Percentiles rank a stretch among this genome's conserved stretches.
Evolutionary conservation across 2,329 filamentous ascomycete species (phyloP).

Genomic region (Hortaea werneckii): DNA sequence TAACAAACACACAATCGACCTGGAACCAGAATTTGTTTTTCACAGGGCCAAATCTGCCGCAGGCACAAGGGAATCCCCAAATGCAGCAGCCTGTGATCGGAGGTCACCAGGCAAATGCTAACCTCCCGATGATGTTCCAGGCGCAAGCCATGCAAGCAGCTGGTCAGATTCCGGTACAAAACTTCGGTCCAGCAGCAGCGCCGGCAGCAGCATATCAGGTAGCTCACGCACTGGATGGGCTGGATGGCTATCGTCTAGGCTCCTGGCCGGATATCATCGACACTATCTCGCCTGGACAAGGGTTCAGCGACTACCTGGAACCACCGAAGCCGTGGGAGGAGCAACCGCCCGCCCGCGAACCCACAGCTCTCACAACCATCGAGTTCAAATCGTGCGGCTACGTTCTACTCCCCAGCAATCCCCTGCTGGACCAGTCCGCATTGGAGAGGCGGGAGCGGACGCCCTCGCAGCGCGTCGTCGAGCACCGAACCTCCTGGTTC

Average conservation of each 20-base stretch:
- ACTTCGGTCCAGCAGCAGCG: background rate
- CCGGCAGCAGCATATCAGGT: background rate
- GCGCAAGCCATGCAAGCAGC: too few species aligned
- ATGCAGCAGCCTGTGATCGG: too few species aligned
- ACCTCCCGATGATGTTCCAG: too few species aligned
- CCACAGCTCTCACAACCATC: conserved; percentile 32
- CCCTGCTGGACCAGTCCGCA: conserved; percentile 24
- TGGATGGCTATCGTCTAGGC: conserved; percentile 23
- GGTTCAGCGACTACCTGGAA: conserved; percentile 32
- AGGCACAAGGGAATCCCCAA: too few species aligned
- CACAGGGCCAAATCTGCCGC: too few species aligned
- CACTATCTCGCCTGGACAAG: conserved; percentile 38
- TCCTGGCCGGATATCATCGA: conserved; percentile 45
- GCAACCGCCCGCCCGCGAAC: conserved; percentile 11
- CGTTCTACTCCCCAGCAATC: conserved; percentile 31
- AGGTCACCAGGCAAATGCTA: too few species aligned
- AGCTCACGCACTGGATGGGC: background rate
- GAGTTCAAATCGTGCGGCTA: conserved; percentile 55
- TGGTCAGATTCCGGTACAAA: too few species aligned
- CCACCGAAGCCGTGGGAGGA: conserved; percentile 18
- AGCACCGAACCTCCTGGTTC: conserved; percentile 18
- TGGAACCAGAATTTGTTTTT: too few species aligned
- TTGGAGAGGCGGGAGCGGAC: too few species aligned
- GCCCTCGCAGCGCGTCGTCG: conserved; percentile 4
- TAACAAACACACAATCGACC: too few species aligned